Evolutionary conservation across 441 rosid species (phyloP), one percentile per base, ranked within the genome.

Genomic region (Brassica balearica): DNA sequence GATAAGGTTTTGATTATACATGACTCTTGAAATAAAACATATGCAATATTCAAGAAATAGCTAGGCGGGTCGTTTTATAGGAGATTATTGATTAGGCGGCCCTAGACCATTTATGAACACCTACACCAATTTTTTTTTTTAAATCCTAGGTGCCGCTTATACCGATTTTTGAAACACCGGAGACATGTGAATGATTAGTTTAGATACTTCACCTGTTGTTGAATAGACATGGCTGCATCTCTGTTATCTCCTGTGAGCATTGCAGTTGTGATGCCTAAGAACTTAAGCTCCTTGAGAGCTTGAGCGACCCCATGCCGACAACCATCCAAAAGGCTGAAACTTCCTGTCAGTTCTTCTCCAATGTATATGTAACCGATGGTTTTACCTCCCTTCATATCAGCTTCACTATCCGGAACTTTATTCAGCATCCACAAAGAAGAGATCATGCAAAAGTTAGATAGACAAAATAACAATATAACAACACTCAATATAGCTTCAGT

Each of bases 241-340:
- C 83, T 78, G 78, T 86, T 82, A 79, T 93, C 98, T 73, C 98
- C 97, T 0, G 98, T 93, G 22, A 93, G 92, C 95, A 93, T 89
- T 14, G 84, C 92, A 8, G 89, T 80, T 80, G 73, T 86, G 27
- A 93, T 84, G 2, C 77, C 83, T 69, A 90, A 12, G 8, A 79
- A 82, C 58, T 88, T 89, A 20, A 93, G 85, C 34, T 87, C 81
- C 23, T 65, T 32, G 15, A 91, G 65, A 6, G 97, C 94, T 65
- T 89, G 89, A 43, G 71, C 62, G 41, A 66, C 95, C 6, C 98
- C 95, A 0, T 89, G 82, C 53, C 98, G 84, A 76, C 97, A 90
- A 27, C 81, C 83, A 69, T 93, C 98, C 1, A 91, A 86, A 43
- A 93, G 85, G 68, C 81, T 77, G 83, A 93, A 91, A 34, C 85